phyloP scores from a whole-genome alignment of 306 rosid species.

The Ammopiptanthus mongolicus region DNA sequence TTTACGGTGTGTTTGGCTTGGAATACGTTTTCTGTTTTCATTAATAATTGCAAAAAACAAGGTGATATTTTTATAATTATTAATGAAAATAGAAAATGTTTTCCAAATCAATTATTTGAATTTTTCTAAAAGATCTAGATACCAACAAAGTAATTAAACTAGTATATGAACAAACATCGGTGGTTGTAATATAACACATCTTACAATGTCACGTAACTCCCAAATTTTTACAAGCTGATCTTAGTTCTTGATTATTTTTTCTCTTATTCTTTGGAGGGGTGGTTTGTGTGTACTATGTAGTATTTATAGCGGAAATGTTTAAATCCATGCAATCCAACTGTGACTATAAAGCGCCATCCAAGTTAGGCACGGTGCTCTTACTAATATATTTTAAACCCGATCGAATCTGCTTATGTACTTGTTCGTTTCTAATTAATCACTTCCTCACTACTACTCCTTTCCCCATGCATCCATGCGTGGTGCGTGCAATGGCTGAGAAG shows the following conservation, averaged over 20 bases:
- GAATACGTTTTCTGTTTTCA: too few relatives aligned
- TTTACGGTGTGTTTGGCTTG: too few relatives aligned
- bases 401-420: constrained; percentile 3
- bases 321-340: constrained; percentile 49
- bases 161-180: constrained; percentile 4
- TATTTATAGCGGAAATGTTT: neutral
- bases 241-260: neutral
- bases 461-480: neutral
- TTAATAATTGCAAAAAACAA: too few relatives aligned
- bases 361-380: constrained; percentile 54
- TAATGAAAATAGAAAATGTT: too few relatives aligned
- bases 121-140: too few relatives aligned
- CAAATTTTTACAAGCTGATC: constrained; percentile 15
- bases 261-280: neutral
- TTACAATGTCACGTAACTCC: neutral
- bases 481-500: constrained; percentile 27
- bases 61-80: too few relatives aligned
- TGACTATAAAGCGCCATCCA: constrained; percentile 85
- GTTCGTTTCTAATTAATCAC: constrained; percentile 14
- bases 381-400: too few relatives aligned
- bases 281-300: neutral
- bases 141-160: too few relatives aligned
- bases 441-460: neutral
- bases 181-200: constrained; percentile 4
- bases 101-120: too few relatives aligned